Conservation (phyloP, 306 rosid genomes). For the Abrus pulchellus region DNA sequence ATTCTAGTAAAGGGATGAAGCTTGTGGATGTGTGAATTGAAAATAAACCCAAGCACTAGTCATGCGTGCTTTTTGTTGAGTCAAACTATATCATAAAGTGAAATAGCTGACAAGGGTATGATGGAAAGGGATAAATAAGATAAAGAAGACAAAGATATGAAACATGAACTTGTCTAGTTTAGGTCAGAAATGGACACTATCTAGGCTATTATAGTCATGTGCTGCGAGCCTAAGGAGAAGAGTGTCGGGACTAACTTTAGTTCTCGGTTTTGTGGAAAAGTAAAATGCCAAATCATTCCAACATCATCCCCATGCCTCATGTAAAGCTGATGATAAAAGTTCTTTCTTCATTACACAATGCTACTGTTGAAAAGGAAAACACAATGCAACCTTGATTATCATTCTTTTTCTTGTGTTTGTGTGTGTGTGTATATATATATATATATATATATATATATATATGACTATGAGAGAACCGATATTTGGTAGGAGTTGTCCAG, state of each 20-base stretch:
- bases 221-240: background rate
- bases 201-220: background rate
- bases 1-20: background rate
- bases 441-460: too few species aligned
- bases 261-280: background rate
- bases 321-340: background rate
- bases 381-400: background rate
- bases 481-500: too few species aligned
- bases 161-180: background rate
- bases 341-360: background rate
- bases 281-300: constrained; percentile 4
- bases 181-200: too few species aligned
- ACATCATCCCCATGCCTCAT: background rate
- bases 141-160: too few species aligned
- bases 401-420: background rate
- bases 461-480: background rate
- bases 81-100: background rate
- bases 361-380: background rate
- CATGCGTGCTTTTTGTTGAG: background rate
- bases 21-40: background rate
- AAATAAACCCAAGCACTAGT: too few species aligned
- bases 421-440: too few species aligned
- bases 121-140: background rate
- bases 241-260: background rate
- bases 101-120: background rate